These are phyloP conservation scores for Biscogniauxia sp. DNA, from an alignment of 2,329 filamentous ascomycete genomes.

Conservation along the genomic window DNA sequence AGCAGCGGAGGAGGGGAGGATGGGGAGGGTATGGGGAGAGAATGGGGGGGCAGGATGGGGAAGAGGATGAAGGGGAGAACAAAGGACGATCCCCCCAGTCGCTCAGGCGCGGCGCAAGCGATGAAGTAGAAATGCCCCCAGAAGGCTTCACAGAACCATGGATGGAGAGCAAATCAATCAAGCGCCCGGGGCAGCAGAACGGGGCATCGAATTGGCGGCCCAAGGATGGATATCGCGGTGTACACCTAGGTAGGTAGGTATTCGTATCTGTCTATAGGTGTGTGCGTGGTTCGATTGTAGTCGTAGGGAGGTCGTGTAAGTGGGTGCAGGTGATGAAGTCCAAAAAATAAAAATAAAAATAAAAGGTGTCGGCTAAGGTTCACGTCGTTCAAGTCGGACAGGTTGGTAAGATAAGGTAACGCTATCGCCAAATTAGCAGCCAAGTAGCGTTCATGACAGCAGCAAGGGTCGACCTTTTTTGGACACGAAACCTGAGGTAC, in stretches of 20 bases:
- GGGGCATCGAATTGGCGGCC: constrained; percentile 6
- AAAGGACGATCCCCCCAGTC: constrained; percentile 16
- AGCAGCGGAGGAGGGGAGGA: constrained; percentile 1
- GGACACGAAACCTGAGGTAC: neutral
- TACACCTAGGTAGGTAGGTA: no score
- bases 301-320: no score
- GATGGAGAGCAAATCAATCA: constrained; percentile 3
- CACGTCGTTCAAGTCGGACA: neutral
- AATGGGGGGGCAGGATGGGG: no score
- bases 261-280: no score
- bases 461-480: neutral
- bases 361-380: constrained; percentile 11
- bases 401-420: neutral
- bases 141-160: constrained; percentile 16
- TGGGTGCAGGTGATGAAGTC: no score
- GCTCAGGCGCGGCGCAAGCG: constrained; percentile 16
- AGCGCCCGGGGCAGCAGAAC: constrained; percentile 1
- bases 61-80: constrained; percentile 1
- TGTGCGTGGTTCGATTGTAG: no score
- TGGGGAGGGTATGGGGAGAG: constrained; percentile 2
- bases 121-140: constrained; percentile 9
- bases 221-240: neutral
- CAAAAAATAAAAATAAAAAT: neutral
- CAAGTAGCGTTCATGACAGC: neutral
- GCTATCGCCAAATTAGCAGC: neutral